Conservation (phyloP, 23 red algal genomes). For the Cyanidiococcus yangmingshanensis region DNA sequence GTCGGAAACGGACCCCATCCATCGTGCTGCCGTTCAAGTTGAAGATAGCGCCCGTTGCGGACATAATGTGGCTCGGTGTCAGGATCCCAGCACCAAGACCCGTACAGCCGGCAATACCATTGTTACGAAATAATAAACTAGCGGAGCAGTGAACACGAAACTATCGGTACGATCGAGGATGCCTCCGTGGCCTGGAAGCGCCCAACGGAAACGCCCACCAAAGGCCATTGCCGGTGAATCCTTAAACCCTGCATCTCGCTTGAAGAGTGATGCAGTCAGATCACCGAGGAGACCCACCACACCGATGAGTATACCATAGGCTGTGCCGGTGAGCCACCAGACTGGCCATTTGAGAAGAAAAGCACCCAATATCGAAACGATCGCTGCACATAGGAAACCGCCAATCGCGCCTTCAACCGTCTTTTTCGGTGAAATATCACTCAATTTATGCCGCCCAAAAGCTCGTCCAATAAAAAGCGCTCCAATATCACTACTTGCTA, state of each 20-base stretch:
- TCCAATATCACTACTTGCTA: conserved; percentile 70
- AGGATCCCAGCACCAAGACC: background rate
- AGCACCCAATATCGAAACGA: conserved; percentile 55
- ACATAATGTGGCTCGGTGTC: background rate
- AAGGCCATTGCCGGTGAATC: conserved; percentile 51
- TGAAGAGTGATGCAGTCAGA: conserved; percentile 85
- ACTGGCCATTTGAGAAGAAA: conserved; percentile 78
- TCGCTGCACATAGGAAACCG: conserved; percentile 61
- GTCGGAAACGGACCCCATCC: too few relatives aligned
- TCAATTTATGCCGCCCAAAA: conserved; percentile 52
- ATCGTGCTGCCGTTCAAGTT: too few relatives aligned
- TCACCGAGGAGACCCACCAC: conserved; percentile 94
- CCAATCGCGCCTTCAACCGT: conserved; percentile 90
- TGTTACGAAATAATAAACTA: conserved; percentile 88
- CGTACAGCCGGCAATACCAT: conserved; percentile 46
- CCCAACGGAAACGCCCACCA: conserved; percentile 14
- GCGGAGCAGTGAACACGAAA: conserved; percentile 74
- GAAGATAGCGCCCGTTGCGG: too few relatives aligned
- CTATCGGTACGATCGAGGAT: conserved; percentile 91
- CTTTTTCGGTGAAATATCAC: conserved; percentile 77
- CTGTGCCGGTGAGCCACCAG: conserved; percentile 76
- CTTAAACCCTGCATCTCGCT: conserved; percentile 92
- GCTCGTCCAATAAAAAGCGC: conserved; percentile 72
- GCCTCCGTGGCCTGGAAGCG: conserved; percentile 89
- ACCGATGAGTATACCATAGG: conserved; percentile 79